phyloP scores from a whole-genome alignment of 2,329 filamentous ascomycete genomes.

The Neonectria hederae region DNA sequence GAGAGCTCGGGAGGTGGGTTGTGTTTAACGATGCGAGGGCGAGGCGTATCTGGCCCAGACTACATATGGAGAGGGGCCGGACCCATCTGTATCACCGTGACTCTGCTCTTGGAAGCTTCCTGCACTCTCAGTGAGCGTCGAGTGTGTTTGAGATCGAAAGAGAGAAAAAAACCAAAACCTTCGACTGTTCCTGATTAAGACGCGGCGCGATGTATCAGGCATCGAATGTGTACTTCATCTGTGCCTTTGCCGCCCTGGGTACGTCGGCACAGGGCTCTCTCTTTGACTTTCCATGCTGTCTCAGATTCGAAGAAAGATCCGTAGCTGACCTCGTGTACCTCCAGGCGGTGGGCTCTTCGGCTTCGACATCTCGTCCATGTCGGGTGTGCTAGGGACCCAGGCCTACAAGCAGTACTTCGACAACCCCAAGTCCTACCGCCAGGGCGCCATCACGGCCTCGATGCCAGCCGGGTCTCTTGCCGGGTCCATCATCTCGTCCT shows the following conservation, averaged over 20 bases:
- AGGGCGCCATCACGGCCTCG: slow-evolving; percentile 76
- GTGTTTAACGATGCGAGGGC: not conserved
- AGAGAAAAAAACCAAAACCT: too few species aligned
- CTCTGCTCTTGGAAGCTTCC: not conserved
- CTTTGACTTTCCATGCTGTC: not conserved
- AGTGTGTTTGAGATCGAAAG: not conserved
- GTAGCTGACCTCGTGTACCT: slow-evolving; percentile 1
- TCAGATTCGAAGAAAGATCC: not conserved
- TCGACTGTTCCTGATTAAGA: not conserved
- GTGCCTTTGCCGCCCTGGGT: slow-evolving; percentile 70
- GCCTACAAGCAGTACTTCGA: slow-evolving; percentile 79
- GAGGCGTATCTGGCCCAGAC: not conserved
- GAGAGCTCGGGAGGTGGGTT: not conserved
- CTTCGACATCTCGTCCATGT: slow-evolving; percentile 83
- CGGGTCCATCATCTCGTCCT: slow-evolving; percentile 62
- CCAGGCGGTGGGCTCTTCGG: slow-evolving; percentile 77
- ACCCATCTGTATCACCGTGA: not conserved
- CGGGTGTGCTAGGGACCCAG: slow-evolving; percentile 70
- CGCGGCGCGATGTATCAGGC: slow-evolving; percentile 52
- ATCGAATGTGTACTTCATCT: slow-evolving; percentile 68
- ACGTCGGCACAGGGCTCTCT: slow-evolving; percentile 35
- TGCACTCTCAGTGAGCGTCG: not conserved
- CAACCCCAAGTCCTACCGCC: slow-evolving; percentile 64
- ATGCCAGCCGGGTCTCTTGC: slow-evolving; percentile 79
- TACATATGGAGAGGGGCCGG: slow-evolving; percentile 5